Evolutionary conservation across 2,329 filamentous ascomycete species (phyloP).

Genomic region (Harringtonia aguacate): DNA sequence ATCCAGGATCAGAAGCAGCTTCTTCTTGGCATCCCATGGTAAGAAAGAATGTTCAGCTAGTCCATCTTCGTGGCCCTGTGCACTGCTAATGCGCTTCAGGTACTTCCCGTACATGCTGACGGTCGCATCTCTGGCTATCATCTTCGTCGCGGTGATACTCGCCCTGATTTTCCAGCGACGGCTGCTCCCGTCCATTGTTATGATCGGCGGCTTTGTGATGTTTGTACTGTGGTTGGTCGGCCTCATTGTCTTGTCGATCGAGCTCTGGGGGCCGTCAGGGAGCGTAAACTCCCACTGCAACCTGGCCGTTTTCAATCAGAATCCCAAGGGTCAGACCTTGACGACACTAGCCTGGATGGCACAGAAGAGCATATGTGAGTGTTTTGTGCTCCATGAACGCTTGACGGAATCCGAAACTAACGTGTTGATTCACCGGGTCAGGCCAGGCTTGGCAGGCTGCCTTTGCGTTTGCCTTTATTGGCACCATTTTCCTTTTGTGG

Average conservation of each 20-base stretch:
- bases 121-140: conserved; percentile 45
- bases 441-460: conserved; percentile 54
- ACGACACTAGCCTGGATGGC: conserved; percentile 53
- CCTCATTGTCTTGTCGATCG: conserved; percentile 48
- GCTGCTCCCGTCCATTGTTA: conserved; percentile 49
- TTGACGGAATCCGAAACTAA: neutral
- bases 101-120: conserved; percentile 59
- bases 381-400: accelerated
- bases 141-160: conserved; percentile 56
- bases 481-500: conserved; percentile 52
- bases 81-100: conserved; percentile 27
- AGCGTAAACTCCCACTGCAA: conserved; percentile 51
- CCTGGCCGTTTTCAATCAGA: conserved; percentile 41
- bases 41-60: conserved; percentile 6
- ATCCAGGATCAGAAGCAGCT: conserved; percentile 47
- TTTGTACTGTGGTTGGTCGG: conserved; percentile 60
- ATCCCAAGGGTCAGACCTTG: conserved; percentile 38
- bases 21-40: conserved; percentile 49
- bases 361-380: conserved; percentile 52
- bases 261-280: conserved; percentile 51
- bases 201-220: conserved; percentile 54
- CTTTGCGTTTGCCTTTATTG: conserved; percentile 52
- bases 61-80: neutral
- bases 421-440: conserved; percentile 13
- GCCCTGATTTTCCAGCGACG: conserved; percentile 51